A percentile compares a stretch with the other conserved stretches of the same genome.
These are phyloP conservation scores for Paspalum vaginatum DNA, from an alignment of 176 grass and related monocot genomes.

Conservation along the genomic window DNA sequence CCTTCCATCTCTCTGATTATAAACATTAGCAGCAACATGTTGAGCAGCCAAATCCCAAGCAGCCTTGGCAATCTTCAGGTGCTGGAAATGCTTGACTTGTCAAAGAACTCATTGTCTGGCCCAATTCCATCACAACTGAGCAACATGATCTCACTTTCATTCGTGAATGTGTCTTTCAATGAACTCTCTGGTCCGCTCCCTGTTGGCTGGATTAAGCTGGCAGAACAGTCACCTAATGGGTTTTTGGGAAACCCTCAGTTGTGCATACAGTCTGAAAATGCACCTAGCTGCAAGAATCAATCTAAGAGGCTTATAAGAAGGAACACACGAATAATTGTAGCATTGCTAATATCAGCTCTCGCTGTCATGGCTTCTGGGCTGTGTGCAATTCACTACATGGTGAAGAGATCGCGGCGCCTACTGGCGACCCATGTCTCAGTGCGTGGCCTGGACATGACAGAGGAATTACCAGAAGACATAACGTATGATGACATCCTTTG, in stretches of 20 bases:
- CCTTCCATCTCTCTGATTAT: slow-evolving; percentile 47
- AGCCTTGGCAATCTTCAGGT: slow-evolving; percentile 52
- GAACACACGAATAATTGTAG: slow-evolving; percentile 33
- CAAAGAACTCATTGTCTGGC: slow-evolving; percentile 47
- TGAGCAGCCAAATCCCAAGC: slow-evolving; percentile 47
- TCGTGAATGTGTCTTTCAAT: background rate
- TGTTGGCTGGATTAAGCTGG: slow-evolving; percentile 45
- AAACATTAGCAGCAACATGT: slow-evolving; percentile 53
- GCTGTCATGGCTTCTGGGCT: slow-evolving; percentile 29
- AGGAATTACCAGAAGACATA: slow-evolving; percentile 45
- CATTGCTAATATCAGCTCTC: slow-evolving; percentile 26
- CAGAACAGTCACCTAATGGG: slow-evolving; percentile 14
- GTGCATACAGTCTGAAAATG: slow-evolving; percentile 26
- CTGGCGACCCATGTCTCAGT: background rate
- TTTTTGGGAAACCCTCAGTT: slow-evolving; percentile 55
- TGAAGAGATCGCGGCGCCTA: slow-evolving; percentile 41
- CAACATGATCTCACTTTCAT: background rate
- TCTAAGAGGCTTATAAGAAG: background rate
- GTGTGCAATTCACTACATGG: slow-evolving; percentile 24
- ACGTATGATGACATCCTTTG: slow-evolving; percentile 53
- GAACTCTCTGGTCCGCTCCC: slow-evolving; percentile 41
- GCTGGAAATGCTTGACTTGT: slow-evolving; percentile 59
- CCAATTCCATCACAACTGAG: background rate
- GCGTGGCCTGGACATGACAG: slow-evolving; percentile 40
- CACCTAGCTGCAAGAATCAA: background rate